A percentile compares a stretch with the other conserved stretches of the same genome.
phyloP scores from a whole-genome alignment of 1,139 yeast species.

The Candida glucosophila region DNA sequence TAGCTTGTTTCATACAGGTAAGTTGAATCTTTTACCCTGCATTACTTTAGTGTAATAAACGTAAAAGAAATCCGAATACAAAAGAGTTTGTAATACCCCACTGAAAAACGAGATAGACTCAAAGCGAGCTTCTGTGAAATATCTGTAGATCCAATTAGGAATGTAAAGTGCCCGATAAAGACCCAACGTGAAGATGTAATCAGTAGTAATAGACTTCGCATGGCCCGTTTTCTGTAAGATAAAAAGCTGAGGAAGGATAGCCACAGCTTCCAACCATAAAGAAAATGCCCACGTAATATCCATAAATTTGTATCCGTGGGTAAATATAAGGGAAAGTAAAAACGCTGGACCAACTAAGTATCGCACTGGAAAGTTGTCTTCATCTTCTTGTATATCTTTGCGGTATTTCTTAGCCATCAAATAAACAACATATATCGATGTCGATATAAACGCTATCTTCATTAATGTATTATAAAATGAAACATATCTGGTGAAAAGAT shows the following conservation, averaged over 20 bases:
- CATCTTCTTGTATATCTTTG: conserved; percentile 40
- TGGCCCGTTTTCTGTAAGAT: conserved; percentile 86
- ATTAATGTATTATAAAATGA: conserved; percentile 72
- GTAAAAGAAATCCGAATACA: conserved; percentile 93
- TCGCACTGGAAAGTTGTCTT: conserved; percentile 69
- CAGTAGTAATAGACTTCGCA: conserved; percentile 80
- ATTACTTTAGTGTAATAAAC: conserved; percentile 74
- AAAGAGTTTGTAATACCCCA: conserved; percentile 75
- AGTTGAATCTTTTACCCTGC: conserved; percentile 71
- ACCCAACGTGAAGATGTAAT: conserved; percentile 91
- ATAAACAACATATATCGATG: conserved; percentile 69
- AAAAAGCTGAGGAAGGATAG: conserved; percentile 86
- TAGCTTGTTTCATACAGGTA: conserved; percentile 46
- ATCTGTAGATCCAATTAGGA: conserved; percentile 93
- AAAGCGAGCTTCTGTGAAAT: conserved; percentile 54
- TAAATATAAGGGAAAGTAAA: conserved; percentile 55
- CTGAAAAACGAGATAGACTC: conserved; percentile 69
- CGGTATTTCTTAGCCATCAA: conserved; percentile 59
- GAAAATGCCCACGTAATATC: conserved; percentile 75
- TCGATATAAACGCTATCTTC: conserved; percentile 71
- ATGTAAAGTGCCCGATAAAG: conserved; percentile 80
- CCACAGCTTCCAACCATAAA: conserved; percentile 82
- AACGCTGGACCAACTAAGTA: conserved; percentile 62
- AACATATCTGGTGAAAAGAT: conserved; percentile 48
- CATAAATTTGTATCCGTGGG: conserved; percentile 49